Conservation (phyloP, 495 filamentous ascomycete species). For the Hypoxylon perforatum region DNA sequence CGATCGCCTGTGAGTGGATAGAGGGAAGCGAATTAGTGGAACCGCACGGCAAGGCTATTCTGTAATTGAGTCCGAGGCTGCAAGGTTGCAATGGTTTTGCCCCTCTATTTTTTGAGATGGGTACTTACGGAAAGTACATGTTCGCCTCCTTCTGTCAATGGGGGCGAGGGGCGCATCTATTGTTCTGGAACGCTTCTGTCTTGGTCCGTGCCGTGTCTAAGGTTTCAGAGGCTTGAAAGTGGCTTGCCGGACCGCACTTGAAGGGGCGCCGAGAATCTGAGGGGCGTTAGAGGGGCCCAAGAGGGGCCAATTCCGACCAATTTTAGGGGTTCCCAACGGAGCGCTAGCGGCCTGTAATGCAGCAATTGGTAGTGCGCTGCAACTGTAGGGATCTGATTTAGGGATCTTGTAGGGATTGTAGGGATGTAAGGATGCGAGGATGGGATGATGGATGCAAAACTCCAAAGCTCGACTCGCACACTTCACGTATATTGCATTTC, state of each 20-base stretch:
- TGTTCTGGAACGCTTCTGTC: conserved; percentile 39
- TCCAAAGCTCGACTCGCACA: too few species aligned
- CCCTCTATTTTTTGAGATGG: too few species aligned
- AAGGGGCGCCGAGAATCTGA: not conserved
- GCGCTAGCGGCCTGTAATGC: conserved; percentile 33
- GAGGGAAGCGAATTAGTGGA: conserved; percentile 22
- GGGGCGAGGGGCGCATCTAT: not conserved
- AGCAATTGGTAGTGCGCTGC: conserved; percentile 22
- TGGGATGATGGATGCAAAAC: too few species aligned
- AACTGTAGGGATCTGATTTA: conserved; percentile 33
- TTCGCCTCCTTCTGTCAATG: not conserved
- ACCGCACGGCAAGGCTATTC: conserved; percentile 34
- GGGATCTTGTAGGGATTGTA: conserved; percentile 5
- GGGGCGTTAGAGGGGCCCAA: not conserved
- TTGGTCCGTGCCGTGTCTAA: conserved; percentile 24
- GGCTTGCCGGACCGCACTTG: conserved; percentile 17
- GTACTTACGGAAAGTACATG: too few species aligned
- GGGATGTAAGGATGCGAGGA: too few species aligned
- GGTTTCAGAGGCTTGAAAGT: conserved; percentile 17
- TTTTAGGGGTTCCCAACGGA: conserved; percentile 20
- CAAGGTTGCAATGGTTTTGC: conserved; percentile 1
- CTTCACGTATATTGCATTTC: too few species aligned
- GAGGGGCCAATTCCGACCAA: conserved; percentile 7
- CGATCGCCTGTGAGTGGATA: conserved; percentile 4
- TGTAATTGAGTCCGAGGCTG: conserved; percentile 27